A percentile compares a stretch with the other conserved stretches of the same genome.
phyloP scores from a whole-genome alignment of 176 grass and related monocot species.

The Chloris gayana region DNA sequence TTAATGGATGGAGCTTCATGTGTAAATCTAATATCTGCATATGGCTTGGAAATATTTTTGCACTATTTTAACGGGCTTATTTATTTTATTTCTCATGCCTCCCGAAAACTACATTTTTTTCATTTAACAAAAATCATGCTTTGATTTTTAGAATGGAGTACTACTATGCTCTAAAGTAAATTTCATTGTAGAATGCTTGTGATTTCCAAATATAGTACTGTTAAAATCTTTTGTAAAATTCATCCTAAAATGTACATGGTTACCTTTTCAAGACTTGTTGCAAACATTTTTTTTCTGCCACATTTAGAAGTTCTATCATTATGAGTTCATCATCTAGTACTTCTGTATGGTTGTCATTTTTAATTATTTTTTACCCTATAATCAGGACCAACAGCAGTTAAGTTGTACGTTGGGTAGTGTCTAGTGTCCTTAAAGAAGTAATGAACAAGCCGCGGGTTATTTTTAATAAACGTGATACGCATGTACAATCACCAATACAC shows the following conservation, averaged over 20 bases:
- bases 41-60: neutral
- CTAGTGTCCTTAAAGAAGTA: neutral
- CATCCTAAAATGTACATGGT: neutral
- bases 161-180: neutral
- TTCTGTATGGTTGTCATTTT: neutral
- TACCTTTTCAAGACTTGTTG: neutral
- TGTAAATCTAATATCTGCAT: slow-evolving; percentile 21
- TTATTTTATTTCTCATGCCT: neutral
- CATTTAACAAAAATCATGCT: neutral
- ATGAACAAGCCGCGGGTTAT: neutral
- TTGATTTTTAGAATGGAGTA: neutral
- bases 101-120: neutral
- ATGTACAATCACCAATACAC: neutral
- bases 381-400: neutral
- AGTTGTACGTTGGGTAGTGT: neutral
- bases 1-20: neutral
- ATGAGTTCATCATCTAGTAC: neutral
- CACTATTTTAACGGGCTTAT: neutral
- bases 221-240: neutral
- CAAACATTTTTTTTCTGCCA: neutral
- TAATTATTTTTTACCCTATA: neutral
- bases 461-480: neutral
- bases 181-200: neutral
- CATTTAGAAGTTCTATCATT: neutral
- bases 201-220: neutral